Conservation (phyloP, 495 filamentous ascomycete species). For the Penicillium cosmopolitanum region DNA sequence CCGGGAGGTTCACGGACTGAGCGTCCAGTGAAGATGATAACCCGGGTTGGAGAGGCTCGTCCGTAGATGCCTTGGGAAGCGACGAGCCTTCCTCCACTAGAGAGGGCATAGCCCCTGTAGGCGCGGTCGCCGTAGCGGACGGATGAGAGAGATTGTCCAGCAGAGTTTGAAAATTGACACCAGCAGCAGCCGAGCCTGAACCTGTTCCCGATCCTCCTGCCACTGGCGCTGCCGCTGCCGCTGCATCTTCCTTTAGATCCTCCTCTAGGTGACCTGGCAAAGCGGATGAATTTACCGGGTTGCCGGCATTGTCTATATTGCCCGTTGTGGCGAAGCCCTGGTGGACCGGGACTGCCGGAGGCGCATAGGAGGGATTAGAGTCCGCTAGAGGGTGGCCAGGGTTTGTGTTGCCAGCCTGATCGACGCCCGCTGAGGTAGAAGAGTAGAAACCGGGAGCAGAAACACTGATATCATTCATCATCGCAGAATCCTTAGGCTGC, state of each 20-base stretch:
- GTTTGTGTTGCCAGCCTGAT: conserved; percentile 11
- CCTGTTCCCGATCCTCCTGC: no score
- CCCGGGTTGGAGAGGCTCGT: conserved; percentile 37
- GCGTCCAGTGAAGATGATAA: conserved; percentile 5
- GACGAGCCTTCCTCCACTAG: conserved; percentile 36
- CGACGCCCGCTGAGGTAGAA: conserved; percentile 31
- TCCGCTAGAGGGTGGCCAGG: conserved; percentile 35
- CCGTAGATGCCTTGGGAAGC: conserved; percentile 39
- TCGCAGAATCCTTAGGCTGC: conserved; percentile 21
- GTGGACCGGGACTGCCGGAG: conserved; percentile 56
- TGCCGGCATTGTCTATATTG: conserved; percentile 38
- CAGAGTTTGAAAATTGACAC: conserved; percentile 56
- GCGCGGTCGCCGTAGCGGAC: conserved; percentile 39
- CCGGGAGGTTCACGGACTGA: conserved; percentile 44
- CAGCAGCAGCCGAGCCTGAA: conserved; percentile 30
- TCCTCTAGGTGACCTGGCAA: conserved; percentile 34
- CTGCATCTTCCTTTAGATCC: conserved; percentile 16
- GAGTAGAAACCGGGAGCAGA: conserved; percentile 31
- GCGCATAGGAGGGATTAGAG: conserved; percentile 46
- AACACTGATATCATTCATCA: conserved; percentile 29
- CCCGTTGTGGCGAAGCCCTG: conserved; percentile 40
- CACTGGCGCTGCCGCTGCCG: no score
- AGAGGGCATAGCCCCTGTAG: conserved; percentile 33
- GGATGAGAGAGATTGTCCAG: conserved; percentile 55
- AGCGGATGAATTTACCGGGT: conserved; percentile 21